A percentile compares a stretch with the other conserved stretches of the same genome.
Conservation (phyloP, 495 filamentous ascomycete genomes). For the Tuber brumale region DNA sequence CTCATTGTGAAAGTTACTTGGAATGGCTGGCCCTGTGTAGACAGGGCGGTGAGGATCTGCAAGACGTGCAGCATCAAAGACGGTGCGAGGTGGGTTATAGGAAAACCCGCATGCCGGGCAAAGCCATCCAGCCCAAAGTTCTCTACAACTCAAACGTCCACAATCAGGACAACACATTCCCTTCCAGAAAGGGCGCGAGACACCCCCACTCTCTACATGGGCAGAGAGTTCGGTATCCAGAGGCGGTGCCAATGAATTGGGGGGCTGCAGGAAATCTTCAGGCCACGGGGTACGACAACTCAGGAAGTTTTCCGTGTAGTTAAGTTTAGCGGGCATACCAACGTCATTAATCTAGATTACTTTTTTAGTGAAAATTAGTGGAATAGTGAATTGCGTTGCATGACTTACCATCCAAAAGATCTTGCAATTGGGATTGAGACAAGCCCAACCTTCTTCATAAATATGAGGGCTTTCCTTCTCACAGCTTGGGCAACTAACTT, state of each 20-base stretch:
- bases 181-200: slow-evolving; percentile 47
- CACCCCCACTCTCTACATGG: slow-evolving; percentile 34
- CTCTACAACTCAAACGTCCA: slow-evolving; percentile 55
- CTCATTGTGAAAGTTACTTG: slow-evolving; percentile 19
- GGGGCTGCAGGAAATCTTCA: slow-evolving; percentile 44
- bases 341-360: slow-evolving; percentile 26
- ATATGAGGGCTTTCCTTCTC: slow-evolving; percentile 43
- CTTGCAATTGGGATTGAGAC: slow-evolving; percentile 54
- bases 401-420: slow-evolving; percentile 51
- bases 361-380: slow-evolving; percentile 11
- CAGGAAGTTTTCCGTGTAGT: slow-evolving; percentile 57
- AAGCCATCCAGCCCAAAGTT: slow-evolving; percentile 58
- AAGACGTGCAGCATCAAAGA: slow-evolving; percentile 43
- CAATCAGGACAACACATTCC: slow-evolving; percentile 74
- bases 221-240: slow-evolving; percentile 39
- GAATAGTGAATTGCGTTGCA: slow-evolving; percentile 20
- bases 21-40: slow-evolving; percentile 38
- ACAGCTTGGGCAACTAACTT: slow-evolving; percentile 47
- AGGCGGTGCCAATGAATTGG: slow-evolving; percentile 45
- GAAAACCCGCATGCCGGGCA: slow-evolving; percentile 52
- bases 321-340: slow-evolving; percentile 43
- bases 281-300: slow-evolving; percentile 45
- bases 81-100: slow-evolving; percentile 42
- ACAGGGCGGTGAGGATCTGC: slow-evolving; percentile 37
- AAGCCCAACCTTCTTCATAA: slow-evolving; percentile 62